Percentiles rank a stretch among this genome's conserved stretches.
These are phyloP conservation scores for Colletotrichum neosansevieriae DNA, from an alignment of 2,329 filamentous ascomycete species.

Conservation along the genomic window DNA sequence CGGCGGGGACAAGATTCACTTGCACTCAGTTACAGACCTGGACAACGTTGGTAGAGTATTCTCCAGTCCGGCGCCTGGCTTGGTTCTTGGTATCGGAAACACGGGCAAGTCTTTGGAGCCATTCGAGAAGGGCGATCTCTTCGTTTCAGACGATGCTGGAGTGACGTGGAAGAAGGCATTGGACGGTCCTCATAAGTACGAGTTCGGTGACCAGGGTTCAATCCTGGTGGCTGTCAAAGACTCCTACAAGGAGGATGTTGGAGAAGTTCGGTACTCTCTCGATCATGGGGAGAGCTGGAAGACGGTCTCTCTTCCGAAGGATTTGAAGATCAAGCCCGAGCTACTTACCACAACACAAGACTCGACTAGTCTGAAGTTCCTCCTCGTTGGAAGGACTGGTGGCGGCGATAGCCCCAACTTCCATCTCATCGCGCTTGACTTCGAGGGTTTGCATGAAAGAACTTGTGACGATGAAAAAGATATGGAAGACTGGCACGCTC, in stretches of 20 bases:
- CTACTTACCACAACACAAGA: slow-evolving; percentile 90
- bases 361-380: slow-evolving; percentile 91
- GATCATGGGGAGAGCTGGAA: slow-evolving; percentile 92
- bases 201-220: slow-evolving; percentile 94
- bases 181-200: slow-evolving; percentile 90
- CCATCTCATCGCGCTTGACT: slow-evolving; percentile 83
- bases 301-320: slow-evolving; percentile 73
- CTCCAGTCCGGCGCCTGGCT: slow-evolving; percentile 91
- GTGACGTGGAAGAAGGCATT: slow-evolving; percentile 82
- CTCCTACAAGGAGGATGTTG: slow-evolving; percentile 70
- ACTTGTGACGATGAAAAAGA: slow-evolving; percentile 79
- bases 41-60: slow-evolving; percentile 88
- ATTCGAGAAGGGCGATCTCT: slow-evolving; percentile 83
- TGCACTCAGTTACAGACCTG: slow-evolving; percentile 91
- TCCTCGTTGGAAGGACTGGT: slow-evolving; percentile 75
- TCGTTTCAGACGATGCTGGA: slow-evolving; percentile 91
- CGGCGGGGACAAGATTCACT: slow-evolving; percentile 77
- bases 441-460: slow-evolving; percentile 81
- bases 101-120: slow-evolving; percentile 78
- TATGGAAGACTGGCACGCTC: slow-evolving; percentile 90
- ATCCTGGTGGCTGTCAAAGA: slow-evolving; percentile 87
- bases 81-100: slow-evolving; percentile 96
- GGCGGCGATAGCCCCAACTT: slow-evolving; percentile 64
- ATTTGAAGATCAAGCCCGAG: slow-evolving; percentile 75
- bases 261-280: slow-evolving; percentile 79